Conservation (phyloP, 331 rosid species). For the Quercus lobata region DNA sequence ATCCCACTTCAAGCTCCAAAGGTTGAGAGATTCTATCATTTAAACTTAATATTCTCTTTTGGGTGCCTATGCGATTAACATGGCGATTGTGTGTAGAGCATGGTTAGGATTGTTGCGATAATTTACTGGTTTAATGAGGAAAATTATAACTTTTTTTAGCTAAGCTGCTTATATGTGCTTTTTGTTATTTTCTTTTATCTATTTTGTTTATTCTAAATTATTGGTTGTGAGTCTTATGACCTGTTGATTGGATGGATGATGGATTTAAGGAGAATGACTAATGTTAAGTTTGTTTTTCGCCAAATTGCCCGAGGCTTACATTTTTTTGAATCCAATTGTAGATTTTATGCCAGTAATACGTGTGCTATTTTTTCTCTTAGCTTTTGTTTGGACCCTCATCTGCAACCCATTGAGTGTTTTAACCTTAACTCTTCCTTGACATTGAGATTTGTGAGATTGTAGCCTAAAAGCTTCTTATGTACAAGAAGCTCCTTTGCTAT, state of each 20-base stretch:
- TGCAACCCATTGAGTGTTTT: too few species aligned
- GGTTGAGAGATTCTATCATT: constrained; percentile 28
- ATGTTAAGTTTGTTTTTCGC: not conserved
- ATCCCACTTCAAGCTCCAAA: constrained; percentile 41
- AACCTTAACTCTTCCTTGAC: too few species aligned
- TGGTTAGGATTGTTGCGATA: not conserved
- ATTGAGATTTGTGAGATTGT: too few species aligned
- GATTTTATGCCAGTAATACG: too few species aligned
- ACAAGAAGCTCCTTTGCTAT: not conserved
- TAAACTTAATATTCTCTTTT: not conserved
- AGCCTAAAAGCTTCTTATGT: not conserved
- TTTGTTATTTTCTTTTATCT: not conserved
- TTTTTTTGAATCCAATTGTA: too few species aligned
- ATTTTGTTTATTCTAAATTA: not conserved
- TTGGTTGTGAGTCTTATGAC: not conserved
- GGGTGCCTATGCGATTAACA: too few species aligned
- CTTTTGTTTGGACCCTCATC: too few species aligned
- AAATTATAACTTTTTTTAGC: not conserved
- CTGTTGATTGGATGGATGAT: not conserved
- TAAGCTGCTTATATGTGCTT: not conserved
- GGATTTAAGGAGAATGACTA: not conserved
- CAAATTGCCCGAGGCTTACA: too few species aligned
- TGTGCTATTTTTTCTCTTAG: too few species aligned
- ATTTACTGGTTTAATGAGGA: not conserved
- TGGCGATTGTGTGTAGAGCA: not conserved